These are phyloP conservation scores for Pulveroboletus sp. DNA, from an alignment of 768 basidiomycete genomes.

Conservation along the genomic window DNA sequence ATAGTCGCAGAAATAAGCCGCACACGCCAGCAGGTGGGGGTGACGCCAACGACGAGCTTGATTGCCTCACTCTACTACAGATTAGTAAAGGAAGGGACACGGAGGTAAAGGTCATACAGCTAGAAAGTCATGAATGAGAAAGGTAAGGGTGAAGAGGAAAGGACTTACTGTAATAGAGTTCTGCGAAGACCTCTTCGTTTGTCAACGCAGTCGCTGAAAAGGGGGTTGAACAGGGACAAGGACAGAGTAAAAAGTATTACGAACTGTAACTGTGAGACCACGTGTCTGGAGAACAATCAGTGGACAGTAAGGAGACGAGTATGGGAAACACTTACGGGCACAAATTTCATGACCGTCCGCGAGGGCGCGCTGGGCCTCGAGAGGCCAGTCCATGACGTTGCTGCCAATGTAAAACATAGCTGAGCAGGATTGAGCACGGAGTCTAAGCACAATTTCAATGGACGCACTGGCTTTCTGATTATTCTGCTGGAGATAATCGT, in stretches of 20 bases:
- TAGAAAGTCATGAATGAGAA: conserved; percentile 10
- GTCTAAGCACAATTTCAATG: too few relatives aligned
- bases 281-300: conserved; percentile 18
- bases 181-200: conserved; percentile 68
- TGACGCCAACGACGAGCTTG: conserved; percentile 53
- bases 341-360: conserved; percentile 60
- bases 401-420: conserved; percentile 64
- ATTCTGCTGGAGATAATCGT: conserved; percentile 47
- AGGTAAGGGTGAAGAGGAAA: neutral
- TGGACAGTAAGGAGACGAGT: neutral
- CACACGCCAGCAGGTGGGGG: conserved; percentile 60
- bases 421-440: conserved; percentile 15
- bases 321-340: conserved; percentile 43
- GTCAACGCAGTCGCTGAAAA: conserved; percentile 51
- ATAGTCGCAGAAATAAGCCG: conserved; percentile 11
- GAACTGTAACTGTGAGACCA: conserved; percentile 45
- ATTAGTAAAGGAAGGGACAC: neutral
- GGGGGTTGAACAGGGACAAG: neutral
- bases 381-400: conserved; percentile 54
- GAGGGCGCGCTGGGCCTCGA: conserved; percentile 51
- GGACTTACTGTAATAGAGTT: conserved; percentile 66
- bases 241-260: conserved; percentile 5
- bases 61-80: conserved; percentile 44
- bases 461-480: conserved; percentile 52
- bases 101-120: conserved; percentile 18